phyloP scores from a whole-genome alignment of 495 filamentous ascomycete species.

The Hypoxylon trugodes region DNA sequence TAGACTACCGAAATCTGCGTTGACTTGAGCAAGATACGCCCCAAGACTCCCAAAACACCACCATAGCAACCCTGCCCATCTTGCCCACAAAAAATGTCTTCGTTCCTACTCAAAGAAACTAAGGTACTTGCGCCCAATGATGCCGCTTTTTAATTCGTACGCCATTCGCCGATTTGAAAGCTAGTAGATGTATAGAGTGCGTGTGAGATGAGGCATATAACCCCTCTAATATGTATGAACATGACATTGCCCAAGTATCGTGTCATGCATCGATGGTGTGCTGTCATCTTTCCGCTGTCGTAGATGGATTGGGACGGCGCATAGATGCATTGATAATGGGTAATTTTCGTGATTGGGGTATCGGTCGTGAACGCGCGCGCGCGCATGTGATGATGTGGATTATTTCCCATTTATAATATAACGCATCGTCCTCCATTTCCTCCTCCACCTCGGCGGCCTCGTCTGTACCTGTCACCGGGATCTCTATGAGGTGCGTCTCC shows the following conservation, averaged over 20 bases:
- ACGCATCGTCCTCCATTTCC: constrained; percentile 29
- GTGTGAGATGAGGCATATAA: constrained; percentile 37
- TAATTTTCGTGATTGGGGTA: constrained; percentile 21
- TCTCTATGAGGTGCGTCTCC: constrained; percentile 33
- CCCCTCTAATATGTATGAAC: constrained; percentile 39
- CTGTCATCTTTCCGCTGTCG: constrained; percentile 6
- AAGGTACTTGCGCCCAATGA: constrained; percentile 46
- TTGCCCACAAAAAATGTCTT: constrained; percentile 43
- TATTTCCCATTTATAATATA: constrained; percentile 34
- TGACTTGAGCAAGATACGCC: constrained; percentile 32
- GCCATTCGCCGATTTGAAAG: constrained; percentile 47
- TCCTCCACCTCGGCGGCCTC: constrained; percentile 23
- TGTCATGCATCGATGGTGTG: constrained; percentile 21
- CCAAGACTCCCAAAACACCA: constrained; percentile 46
- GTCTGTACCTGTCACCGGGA: constrained; percentile 28
- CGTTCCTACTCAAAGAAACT: constrained; percentile 40
- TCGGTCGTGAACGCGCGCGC: constrained; percentile 18
- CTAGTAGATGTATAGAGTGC: constrained; percentile 46
- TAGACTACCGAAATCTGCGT: constrained; percentile 21
- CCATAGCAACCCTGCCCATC: constrained; percentile 42
- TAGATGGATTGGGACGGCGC: constrained; percentile 2
- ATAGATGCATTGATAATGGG: constrained; percentile 1
- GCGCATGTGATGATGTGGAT: constrained; percentile 16
- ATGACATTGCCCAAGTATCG: constrained; percentile 19
- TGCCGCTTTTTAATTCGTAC: constrained; percentile 50